phyloP scores from a whole-genome alignment of 1,284 basidiomycete genomes.

The Apiotrichum laibachii region DNA sequence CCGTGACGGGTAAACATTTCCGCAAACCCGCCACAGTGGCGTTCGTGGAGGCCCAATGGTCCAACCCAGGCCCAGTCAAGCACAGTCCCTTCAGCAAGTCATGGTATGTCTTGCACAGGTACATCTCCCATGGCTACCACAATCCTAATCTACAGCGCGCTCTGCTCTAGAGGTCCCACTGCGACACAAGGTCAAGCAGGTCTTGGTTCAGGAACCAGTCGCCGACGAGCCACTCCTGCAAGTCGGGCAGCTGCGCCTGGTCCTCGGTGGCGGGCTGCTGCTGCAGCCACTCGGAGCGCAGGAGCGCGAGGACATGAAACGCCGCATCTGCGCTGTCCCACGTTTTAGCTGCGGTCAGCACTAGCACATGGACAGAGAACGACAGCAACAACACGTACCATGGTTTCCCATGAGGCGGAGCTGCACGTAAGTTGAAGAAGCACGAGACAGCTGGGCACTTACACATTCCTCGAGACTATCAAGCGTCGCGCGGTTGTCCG shows the following conservation, averaged over 20 bases:
- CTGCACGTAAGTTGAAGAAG: background rate
- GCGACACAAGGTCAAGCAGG: background rate
- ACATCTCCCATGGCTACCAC: no score
- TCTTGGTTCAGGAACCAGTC: constrained; percentile 10
- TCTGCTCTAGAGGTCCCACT: no score
- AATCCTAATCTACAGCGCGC: no score
- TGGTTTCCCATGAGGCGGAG: constrained; percentile 2
- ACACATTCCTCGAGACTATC: constrained; percentile 6
- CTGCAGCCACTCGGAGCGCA: constrained; percentile 7
- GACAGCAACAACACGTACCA: background rate
- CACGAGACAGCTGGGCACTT: background rate
- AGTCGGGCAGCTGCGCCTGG: background rate
- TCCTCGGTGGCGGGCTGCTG: background rate
- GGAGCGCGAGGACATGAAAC: background rate
- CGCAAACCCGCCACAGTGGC: no score
- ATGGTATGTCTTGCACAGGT: no score
- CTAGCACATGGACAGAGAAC: background rate
- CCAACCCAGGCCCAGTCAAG: no score
- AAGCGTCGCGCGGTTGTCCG: background rate
- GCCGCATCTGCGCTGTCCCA: constrained; percentile 5
- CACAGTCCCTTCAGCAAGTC: no score
- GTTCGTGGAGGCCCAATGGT: no score
- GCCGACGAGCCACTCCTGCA: constrained; percentile 4
- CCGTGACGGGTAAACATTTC: no score
- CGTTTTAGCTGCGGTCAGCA: background rate